Evolutionary conservation across 2,329 filamentous ascomycete species (phyloP), one percentile per base, ranked within the genome.

Genomic region (Fusarium sp.): DNA sequence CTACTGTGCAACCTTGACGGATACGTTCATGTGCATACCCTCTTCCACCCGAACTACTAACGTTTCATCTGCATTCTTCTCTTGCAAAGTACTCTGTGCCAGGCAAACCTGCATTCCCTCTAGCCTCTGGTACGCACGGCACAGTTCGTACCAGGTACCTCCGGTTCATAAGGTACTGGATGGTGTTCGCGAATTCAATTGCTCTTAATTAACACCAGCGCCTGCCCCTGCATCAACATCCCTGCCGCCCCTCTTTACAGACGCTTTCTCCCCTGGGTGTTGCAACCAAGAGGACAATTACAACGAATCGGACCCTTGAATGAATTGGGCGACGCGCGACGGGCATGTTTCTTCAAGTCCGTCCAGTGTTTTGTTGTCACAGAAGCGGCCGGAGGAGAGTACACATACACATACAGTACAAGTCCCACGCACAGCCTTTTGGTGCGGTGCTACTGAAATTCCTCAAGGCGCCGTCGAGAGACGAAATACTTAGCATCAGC

Each of bases 191-290:
- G 43, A 64, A 43, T 48, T 43, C 42, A 39, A 46, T 43, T 50
- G 38, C 39, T 52, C 33, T 31, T 71, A 63, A 70, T 69, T 52
- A 62, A 71, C 57, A 46, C 66, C 63, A 63, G 50, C 63, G 20
- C 60, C 57, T 48, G 44, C 72, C 72, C 72, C 72, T 74, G 72
- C 72, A 68, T 74, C n/a, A 39, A 52, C 17, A 73, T 49, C 72
- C 72, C 55, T 61, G 72, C 64, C 63, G 54, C 48, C 57, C 52
- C 67, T 68, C 68, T 53, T 56, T 52, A 55, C 53, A 52, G 58
- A 28, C 58, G 49, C 58, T 56, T 60, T 53, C 33, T 50, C 48
- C 58, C 60, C 50, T 60, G 51, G 56, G 34, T 48, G 28, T 48
- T 61, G 36, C 28, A 51, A 34, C 38, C 36, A 20, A 28, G 54